Evolutionary conservation across 106 monocot genomes (phyloP).

Genomic region (Iris macrosiphon): DNA sequence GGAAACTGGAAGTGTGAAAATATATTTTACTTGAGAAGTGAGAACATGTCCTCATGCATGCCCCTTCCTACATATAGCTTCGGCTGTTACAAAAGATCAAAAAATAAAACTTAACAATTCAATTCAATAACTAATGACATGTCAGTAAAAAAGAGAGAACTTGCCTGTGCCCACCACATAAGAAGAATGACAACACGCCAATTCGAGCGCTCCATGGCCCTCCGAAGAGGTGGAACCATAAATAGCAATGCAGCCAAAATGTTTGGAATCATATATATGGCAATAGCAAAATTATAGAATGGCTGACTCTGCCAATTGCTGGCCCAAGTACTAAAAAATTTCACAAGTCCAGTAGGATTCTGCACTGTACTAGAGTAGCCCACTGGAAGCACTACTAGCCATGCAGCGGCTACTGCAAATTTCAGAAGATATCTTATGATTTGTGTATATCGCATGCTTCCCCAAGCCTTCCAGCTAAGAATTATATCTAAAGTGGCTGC

Average conservation of each 20-base stretch:
- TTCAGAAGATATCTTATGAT: constrained; percentile 80
- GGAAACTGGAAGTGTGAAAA: neutral
- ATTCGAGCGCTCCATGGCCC: constrained; percentile 71
- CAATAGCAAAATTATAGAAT: constrained; percentile 75
- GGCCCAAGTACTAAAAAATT: constrained; percentile 78
- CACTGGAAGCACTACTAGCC: constrained; percentile 77
- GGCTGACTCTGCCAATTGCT: constrained; percentile 65
- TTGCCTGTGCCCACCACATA: constrained; percentile 97
- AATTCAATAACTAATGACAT: constrained; percentile 4
- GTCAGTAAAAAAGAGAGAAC: neutral
- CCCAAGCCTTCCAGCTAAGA: constrained; percentile 97
- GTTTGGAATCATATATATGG: constrained; percentile 86
- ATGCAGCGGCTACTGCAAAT: constrained; percentile 72
- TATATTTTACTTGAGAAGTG: constrained; percentile 72
- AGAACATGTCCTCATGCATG: constrained; percentile 86
- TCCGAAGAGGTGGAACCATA: constrained; percentile 62
- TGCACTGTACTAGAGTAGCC: constrained; percentile 76
- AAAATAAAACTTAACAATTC: neutral
- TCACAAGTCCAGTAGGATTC: constrained; percentile 82
- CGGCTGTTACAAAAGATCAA: constrained; percentile 38
- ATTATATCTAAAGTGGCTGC: constrained; percentile 81
- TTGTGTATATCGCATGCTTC: constrained; percentile 75
- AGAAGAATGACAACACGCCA: constrained; percentile 44
- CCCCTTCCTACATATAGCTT: constrained; percentile 92
- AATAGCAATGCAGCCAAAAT: constrained; percentile 80